Base-by-base conservation (phyloP, 2,329 filamentous ascomycete genomes). In the Colletotrichum costaricense region DNA sequence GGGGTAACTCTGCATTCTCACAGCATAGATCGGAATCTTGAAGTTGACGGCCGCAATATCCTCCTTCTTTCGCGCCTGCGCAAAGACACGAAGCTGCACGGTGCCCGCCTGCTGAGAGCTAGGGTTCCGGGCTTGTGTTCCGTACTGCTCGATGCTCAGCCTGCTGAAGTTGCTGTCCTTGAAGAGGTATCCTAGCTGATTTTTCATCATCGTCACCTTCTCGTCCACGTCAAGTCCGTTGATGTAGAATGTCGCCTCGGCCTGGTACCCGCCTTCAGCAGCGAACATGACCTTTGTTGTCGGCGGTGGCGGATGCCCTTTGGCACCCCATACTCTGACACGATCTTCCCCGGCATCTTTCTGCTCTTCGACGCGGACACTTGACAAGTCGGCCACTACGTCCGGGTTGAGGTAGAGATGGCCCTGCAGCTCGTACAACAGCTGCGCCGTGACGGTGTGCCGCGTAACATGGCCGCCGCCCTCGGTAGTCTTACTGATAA, bases 241-340 rank as follows among this genome's bases (percentile, higher is more conserved):
- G 56, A 74, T 69, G 12, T 72, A 74, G 49, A 74, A 73, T 2
- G 66, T 69, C 5, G 69, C 69, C 74, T 89, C 82, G 2, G 81
- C 81, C 76, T 88, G 84, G 70, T 83, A 89, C 0, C 87, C 87
- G 8, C 83, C 87, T 9, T 81, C 79, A 69, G 87, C 88, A 73
- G 86, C 87, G 19, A 88, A 81, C n/a, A 86, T 86, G 7, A 87
- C 80, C 75, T 89, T 89, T 1, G 87, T 89, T 0, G 87, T 88
- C 2, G 86, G 81, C 0, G 87, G 87, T 2, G 87, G 87, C 0
- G 84, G 82, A 1, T 76, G 72, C 1, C 86, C 87, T 24, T 75
- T 82, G 24, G 85, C 79, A 0, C 85, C 85, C 0, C 80, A 82
- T 0, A 88, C 80, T 12, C 75, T 78, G 1, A 87, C 84, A 1